Base-by-base conservation (phyloP, 108 stramenopile genomes). In the Nitzschia inconspicua region DNA sequence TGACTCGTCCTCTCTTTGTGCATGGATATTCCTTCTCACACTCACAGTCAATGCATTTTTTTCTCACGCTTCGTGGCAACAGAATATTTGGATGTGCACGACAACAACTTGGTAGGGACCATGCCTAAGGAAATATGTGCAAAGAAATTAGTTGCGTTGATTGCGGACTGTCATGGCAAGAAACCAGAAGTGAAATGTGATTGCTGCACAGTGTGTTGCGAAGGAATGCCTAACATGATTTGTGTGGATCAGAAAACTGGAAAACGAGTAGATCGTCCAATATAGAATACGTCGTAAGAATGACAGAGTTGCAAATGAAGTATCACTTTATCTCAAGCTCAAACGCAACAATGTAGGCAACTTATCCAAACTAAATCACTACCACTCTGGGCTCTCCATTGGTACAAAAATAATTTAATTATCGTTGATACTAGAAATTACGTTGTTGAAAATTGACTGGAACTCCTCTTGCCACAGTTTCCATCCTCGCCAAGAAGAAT, bases 61-160 rank as follows among this genome's bases (percentile, higher is more conserved):
- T 3, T 43, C 13, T 26, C 50, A 51, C 37, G 9, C 16, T 14
- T 14, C 34, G 0, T 6, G 1, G 32, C 4, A 11, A 18, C 48
- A 76, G 75, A 50, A 52, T 58, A 62, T 43, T 41, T 83, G 46
- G 77, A 83, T 77, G 32, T 83, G 6, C 72, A 79, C 56, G 76
- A 80, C 57, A 84, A 77, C 44, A 66, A 79, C 36, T 50, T 84
- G 27, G 56, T 57, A 2, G 83, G 83, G 16, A 71, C 47, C 6
- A 77, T 84, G 73, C 83, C 83, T 9, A 54, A 71, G 44, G 78
- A 77, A 56, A 75, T 84, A 51, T 84, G 83, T 39, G 62, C 77
- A 34, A 60, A 63, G 28, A 72, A 76, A 32, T 50, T 84, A n/a
- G 60, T 70, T 11, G 35, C 51, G 36, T 52, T 84, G 10, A 48